Evolutionary conservation across 345 rosid genomes (phyloP).

Genomic region (Aquilaria sinensis): DNA sequence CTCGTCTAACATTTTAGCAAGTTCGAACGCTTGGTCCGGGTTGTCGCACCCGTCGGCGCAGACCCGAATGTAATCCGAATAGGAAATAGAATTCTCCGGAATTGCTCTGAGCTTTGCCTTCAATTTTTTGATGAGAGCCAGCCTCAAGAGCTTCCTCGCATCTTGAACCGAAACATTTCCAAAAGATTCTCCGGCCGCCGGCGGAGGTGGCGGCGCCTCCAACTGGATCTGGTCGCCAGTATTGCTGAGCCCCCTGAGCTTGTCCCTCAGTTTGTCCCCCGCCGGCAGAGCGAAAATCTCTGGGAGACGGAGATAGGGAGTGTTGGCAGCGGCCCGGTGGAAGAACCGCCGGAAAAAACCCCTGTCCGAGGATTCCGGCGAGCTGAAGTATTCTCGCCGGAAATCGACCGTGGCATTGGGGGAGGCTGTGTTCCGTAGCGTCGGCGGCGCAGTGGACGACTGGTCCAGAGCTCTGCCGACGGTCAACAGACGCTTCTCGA

Average conservation of each 20-base stretch:
- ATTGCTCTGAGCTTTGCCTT: slow-evolving; percentile 49
- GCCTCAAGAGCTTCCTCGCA: slow-evolving; percentile 55
- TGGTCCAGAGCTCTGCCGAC: slow-evolving; percentile 9
- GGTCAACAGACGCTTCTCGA: slow-evolving; percentile 32
- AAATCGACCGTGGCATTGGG: slow-evolving; percentile 8
- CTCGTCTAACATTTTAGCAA: slow-evolving; percentile 60
- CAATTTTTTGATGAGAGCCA: slow-evolving; percentile 49
- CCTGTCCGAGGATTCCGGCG: slow-evolving; percentile 23
- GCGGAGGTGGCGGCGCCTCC: slow-evolving; percentile 10
- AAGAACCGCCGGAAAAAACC: slow-evolving; percentile 41
- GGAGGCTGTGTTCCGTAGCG: slow-evolving; percentile 17
- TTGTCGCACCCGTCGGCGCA: slow-evolving; percentile 48
- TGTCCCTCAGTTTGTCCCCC: slow-evolving; percentile 50
- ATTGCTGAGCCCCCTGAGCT: slow-evolving; percentile 24
- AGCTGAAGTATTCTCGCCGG: slow-evolving; percentile 35
- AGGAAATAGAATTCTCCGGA: slow-evolving; percentile 40
- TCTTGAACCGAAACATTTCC: slow-evolving; percentile 39
- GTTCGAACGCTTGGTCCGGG: slow-evolving; percentile 39
- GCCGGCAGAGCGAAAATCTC: slow-evolving; percentile 41
- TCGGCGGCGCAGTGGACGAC: slow-evolving; percentile 11
- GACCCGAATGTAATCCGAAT: slow-evolving; percentile 38
- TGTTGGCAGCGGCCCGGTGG: slow-evolving; percentile 30
- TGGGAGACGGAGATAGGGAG: slow-evolving; percentile 1
- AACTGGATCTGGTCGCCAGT: slow-evolving; percentile 20
- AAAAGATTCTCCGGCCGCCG: slow-evolving; percentile 2